Conservation (phyloP, 1,284 basidiomycete genomes). For the Cutaneotrichosporon curvatum region DNA sequence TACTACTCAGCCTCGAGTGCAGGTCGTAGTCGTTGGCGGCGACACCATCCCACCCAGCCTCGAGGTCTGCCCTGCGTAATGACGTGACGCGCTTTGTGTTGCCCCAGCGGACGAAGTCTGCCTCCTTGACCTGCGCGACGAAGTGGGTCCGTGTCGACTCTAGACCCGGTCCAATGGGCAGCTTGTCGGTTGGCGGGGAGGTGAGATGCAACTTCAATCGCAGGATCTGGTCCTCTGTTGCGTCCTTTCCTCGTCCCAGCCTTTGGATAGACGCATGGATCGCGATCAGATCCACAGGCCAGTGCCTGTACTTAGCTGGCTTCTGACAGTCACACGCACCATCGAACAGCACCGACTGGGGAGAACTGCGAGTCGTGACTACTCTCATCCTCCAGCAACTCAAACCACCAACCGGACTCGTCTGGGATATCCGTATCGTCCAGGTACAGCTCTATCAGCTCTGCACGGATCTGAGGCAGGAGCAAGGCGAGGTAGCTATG, state of each 20-base stretch:
- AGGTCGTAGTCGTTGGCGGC: conserved; percentile 90
- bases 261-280: conserved; percentile 54
- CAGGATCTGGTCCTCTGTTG: conserved; percentile 46
- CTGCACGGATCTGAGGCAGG: conserved; percentile 72
- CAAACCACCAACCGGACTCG: conserved; percentile 92
- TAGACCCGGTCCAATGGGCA: conserved; percentile 65
- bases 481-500: conserved; percentile 86
- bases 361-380: conserved; percentile 34
- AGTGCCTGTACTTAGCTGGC: conserved; percentile 62
- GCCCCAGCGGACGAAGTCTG: conserved; percentile 90
- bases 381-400: conserved; percentile 52
- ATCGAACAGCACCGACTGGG: conserved; percentile 54
- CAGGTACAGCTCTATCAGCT: conserved; percentile 80
- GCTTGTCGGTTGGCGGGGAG: conserved; percentile 64
- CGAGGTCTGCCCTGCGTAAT: conserved; percentile 78
- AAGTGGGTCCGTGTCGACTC: conserved; percentile 83
- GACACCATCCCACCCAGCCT: conserved; percentile 90
- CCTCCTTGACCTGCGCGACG: conserved; percentile 90
- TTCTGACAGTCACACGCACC: conserved; percentile 52
- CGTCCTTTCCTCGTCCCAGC: too few relatives aligned
- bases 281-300: conserved; percentile 87
- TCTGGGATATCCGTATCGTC: conserved; percentile 65
- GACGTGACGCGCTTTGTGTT: conserved; percentile 86
- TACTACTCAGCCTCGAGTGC: conserved; percentile 83
- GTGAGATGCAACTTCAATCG: conserved; percentile 74